Evolutionary conservation across 495 filamentous ascomycete species (phyloP), one percentile per base, ranked within the genome.

Genomic region (Penicillium paxilli): DNA sequence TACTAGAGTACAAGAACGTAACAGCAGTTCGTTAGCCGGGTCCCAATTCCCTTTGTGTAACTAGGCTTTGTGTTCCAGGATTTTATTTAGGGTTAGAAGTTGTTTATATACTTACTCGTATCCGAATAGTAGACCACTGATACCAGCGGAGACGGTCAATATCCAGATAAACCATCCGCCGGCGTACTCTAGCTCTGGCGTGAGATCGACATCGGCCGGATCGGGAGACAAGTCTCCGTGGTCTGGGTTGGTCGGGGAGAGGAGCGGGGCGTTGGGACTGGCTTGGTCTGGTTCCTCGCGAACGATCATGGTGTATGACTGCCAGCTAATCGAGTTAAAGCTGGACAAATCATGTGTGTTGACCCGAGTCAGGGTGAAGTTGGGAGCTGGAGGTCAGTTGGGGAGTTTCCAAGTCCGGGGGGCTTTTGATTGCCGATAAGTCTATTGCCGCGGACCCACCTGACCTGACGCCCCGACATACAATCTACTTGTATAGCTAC

Each of bases 81-180:
- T n/a, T n/a, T n/a, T n/a, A n/a, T n/a, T n/a, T n/a, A n/a, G n/a
- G n/a, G n/a, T n/a, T n/a, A n/a, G n/a, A n/a, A n/a, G n/a, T n/a
- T n/a, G n/a, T n/a, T n/a, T 32, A 32, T 32, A 19, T 24, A 63
- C 65, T 35, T 66, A 85, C 89, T 81, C 79, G 80, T 92, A 96
- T 54, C 92, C 92, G 71, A 96, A 96, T 2, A 96, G 69, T 12
- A 96, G 77, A 5, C 92, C 92, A 54, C 87, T 90, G 25, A 96
- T 88, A 4, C 89, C 90, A 8, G 92, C 91, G 20, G 87, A 85
- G 46, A 91, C 75, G 2, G 92, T 91, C 12, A 96, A 74, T 2
- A 83, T 69, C 87, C 89, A 94, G 51, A 95, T 77, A 45, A 83
- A 84, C 63, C 69, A 66, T 22, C 68, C 63, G 23, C 67, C 68